phyloP scores from a whole-genome alignment of 2,329 filamentous ascomycete species.

The Hymenoscyphus occultus region DNA sequence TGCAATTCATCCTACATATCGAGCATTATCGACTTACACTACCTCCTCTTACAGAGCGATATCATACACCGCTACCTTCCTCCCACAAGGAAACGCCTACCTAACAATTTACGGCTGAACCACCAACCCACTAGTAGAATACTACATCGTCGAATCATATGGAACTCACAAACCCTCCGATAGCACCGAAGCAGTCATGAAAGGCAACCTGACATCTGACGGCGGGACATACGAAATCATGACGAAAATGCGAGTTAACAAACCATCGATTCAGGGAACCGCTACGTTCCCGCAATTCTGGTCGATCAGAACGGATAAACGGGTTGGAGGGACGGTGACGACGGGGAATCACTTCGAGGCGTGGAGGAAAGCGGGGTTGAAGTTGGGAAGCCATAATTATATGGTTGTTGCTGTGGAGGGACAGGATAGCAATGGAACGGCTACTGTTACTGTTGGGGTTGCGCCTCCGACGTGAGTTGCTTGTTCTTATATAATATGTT shows the following conservation, averaged over 20 bases:
- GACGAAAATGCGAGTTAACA: slow-evolving; percentile 38
- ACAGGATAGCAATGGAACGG: slow-evolving; percentile 48
- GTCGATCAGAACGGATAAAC: slow-evolving; percentile 49
- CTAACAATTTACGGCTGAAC: slow-evolving; percentile 57
- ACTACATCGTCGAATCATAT: slow-evolving; percentile 55
- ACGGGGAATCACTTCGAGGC: slow-evolving; percentile 51
- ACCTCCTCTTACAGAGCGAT: slow-evolving; percentile 36
- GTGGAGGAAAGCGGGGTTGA: slow-evolving; percentile 48
- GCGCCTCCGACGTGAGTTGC: background rate
- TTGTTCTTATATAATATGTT: background rate
- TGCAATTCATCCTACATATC: background rate
- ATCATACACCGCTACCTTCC: slow-evolving; percentile 43
- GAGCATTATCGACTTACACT: background rate
- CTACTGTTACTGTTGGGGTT: slow-evolving; percentile 41
- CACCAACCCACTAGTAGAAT: slow-evolving; percentile 23
- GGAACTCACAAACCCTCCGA: slow-evolving; percentile 48
- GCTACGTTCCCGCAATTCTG: slow-evolving; percentile 52
- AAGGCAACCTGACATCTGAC: slow-evolving; percentile 50
- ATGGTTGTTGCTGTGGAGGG: slow-evolving; percentile 55
- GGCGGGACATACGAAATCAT: slow-evolving; percentile 50
- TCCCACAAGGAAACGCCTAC: slow-evolving; percentile 44
- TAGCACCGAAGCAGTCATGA: slow-evolving; percentile 43
- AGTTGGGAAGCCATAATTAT: slow-evolving; percentile 47
- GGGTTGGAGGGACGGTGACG: slow-evolving; percentile 49
- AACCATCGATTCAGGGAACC: slow-evolving; percentile 47